Evolutionary conservation across 78 protist species (phyloP), one percentile per base, ranked within the genome.

Genomic region (Dictyostelium capitatum): DNA sequence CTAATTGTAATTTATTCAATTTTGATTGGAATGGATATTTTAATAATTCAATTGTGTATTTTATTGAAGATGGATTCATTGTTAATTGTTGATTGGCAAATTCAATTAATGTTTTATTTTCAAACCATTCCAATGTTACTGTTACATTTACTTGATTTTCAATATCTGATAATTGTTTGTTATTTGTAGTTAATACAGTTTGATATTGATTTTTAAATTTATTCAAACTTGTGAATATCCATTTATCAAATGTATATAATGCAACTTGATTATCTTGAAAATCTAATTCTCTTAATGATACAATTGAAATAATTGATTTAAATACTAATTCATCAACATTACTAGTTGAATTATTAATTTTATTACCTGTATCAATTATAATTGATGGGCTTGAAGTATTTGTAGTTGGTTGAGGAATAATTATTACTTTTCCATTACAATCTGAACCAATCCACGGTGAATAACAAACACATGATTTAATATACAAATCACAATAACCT

Each of bases 11-110:
- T 6, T 43, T 69, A 14, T 65, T 69, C 0, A 82, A 30, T 14
- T 32, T 20, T 23, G 54, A 37, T 1, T 47, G 17, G 51, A 82
- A 82, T 0, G 12, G 15, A 19, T 82, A 82, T 4, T 48, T 64
- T n/a, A 4, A 9, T n/a, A n/a, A n/a, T n/a, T n/a, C n/a, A n/a
- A 82, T 51, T 1, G 56, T 82, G 67, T 82, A 82, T 28, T 82
- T 82, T 1, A 82, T 43, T 11, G 89, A 47, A 6, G 48, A 43
- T 62, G 89, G 89, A 0, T 17, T 20, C 89, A 81, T 81, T 5
- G 51, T 19, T 4, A 65, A 2, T 9, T 19, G 25, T 67, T 81
- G 79, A 17, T 23, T 10, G 0, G 79, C 74, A 67, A 81, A 81
- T 14, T 72, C n/a, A 15, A 81, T 65, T 3, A 43, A 47, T 17